These are phyloP conservation scores for Babesia gibsoni DNA, from an alignment of 169 alveolate species.

Conservation along the genomic window DNA sequence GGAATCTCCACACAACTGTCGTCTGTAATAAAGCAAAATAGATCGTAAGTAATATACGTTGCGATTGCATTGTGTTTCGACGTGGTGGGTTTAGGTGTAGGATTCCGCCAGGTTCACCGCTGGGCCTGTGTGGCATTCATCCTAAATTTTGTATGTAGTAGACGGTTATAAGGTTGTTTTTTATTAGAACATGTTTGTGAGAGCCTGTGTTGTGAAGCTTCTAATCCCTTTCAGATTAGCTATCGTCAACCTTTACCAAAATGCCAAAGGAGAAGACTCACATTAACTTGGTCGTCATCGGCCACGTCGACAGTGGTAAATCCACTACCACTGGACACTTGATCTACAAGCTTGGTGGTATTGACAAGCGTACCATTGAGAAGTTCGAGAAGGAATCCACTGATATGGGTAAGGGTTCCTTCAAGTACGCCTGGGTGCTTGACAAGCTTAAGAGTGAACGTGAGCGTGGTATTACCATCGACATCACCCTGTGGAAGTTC, in stretches of 20 bases:
- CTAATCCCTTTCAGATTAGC: constrained; percentile 9
- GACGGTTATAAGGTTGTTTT: too few relatives aligned
- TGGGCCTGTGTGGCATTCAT: too few relatives aligned
- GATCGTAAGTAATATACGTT: too few relatives aligned
- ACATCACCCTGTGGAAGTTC: constrained; percentile 95
- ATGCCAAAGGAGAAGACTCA: constrained; percentile 88
- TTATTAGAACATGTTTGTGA: neutral
- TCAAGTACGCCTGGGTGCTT: constrained; percentile 98
- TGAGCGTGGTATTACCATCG: constrained; percentile 99
- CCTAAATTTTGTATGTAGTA: too few relatives aligned
- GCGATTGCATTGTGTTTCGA: neutral
- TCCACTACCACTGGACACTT: constrained; percentile 96
- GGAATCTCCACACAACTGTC: too few relatives aligned
- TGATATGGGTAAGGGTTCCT: constrained; percentile 93
- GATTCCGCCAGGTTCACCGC: too few relatives aligned
- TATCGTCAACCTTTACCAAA: constrained; percentile 13
- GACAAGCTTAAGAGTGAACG: constrained; percentile 98
- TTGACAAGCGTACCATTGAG: constrained; percentile 92
- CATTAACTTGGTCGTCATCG: constrained; percentile 92
- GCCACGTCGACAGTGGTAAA: constrained; percentile 98
- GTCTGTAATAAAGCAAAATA: too few relatives aligned
- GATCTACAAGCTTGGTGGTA: constrained; percentile 94
- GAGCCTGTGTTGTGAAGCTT: neutral
- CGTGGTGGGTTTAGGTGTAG: constrained; percentile 10
- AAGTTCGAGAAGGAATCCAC: constrained; percentile 93